phyloP scores from a whole-genome alignment of 768 basidiomycete genomes.

The Myochromella boudieri region DNA sequence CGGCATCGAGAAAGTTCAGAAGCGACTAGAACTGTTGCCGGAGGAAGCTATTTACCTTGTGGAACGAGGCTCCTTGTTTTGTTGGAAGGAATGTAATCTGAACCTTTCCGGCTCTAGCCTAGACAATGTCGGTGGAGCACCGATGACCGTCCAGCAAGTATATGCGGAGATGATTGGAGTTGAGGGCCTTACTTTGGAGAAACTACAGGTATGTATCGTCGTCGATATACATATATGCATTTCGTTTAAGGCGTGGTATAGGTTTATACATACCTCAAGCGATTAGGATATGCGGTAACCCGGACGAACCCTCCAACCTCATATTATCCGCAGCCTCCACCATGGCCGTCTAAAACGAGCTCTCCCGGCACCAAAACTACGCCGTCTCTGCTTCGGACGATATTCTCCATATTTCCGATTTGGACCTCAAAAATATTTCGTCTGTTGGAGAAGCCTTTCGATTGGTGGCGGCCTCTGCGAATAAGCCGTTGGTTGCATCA shows the following conservation, averaged over 20 bases:
- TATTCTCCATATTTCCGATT: constrained; percentile 32
- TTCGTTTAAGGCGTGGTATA: constrained; percentile 27
- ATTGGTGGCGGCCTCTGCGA: constrained; percentile 70
- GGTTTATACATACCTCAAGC: constrained; percentile 92
- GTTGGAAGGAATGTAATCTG: constrained; percentile 59
- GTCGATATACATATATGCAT: background rate
- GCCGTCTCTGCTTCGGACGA: constrained; percentile 31
- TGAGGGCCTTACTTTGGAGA: constrained; percentile 77
- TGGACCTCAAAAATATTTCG: constrained; percentile 31
- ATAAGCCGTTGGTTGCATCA: constrained; percentile 47
- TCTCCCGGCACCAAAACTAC: constrained; percentile 13
- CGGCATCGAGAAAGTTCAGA: constrained; percentile 46
- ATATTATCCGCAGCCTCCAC: constrained; percentile 39
- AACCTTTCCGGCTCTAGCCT: constrained; percentile 30
- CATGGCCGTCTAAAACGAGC: constrained; percentile 21
- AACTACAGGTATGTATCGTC: constrained; percentile 69
- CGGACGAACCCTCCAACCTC: constrained; percentile 45
- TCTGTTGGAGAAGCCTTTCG: constrained; percentile 33
- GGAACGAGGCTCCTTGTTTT: constrained; percentile 86
- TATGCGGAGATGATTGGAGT: constrained; percentile 83
- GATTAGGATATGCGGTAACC: constrained; percentile 87
- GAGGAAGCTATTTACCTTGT: constrained; percentile 95
- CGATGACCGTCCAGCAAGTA: constrained; percentile 92
- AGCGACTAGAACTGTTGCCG: constrained; percentile 82
- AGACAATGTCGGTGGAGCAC: constrained; percentile 53